Base-by-base conservation (phyloP, 768 basidiomycete species). In the Russula sp. region DNA sequence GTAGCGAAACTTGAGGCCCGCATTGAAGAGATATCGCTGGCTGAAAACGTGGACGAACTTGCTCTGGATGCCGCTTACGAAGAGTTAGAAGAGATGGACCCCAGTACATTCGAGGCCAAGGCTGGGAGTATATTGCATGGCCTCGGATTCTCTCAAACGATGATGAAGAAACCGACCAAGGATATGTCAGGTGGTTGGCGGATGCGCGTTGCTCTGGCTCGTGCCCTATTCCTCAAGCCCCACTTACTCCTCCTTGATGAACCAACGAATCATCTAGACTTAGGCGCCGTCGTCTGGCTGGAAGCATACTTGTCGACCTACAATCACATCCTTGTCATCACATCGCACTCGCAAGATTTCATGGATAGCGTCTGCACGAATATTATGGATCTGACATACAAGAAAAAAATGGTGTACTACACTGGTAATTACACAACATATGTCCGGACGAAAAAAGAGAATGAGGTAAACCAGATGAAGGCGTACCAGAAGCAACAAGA, bases 401-500 rank as follows among this genome's bases (percentile, higher is more conserved):
- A 89, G 79, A 97, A 96, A 81, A 95, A 93, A 73, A 79, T 98
- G 59, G 79, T 90, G 43, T 97, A 97, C 75, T 98, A 98, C 75
- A 85, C 86, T 65, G 96, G 95, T 77, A 98, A 98, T 75, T 98
- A 97, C 78, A 81, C 93, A 52, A 93, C 90, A n/a, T 98, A 93
- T 76, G 95, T 98, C 67, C 87, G 93, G 72, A 98, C 96, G 60
- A 95, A 89, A 81, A 70, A 77, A 69, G 96, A 99, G 81, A 99
- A 99, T 79, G 96, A 99, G 79, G 88, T 94, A 71, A 99, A 98
- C 75, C 94, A 97, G 78, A 97, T 98, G 94, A 99, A 99, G 81
- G 97, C 96, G 56, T 99, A 98, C 75, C 71, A 85, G 69, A 99
- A 99, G 76, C 96, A 99, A 73, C 96, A 99, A 74, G 96, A 99